Percentiles rank a stretch among this genome's conserved stretches.
phyloP scores from a whole-genome alignment of 257 asterid species.

The Ocimum tenuiflorum region DNA sequence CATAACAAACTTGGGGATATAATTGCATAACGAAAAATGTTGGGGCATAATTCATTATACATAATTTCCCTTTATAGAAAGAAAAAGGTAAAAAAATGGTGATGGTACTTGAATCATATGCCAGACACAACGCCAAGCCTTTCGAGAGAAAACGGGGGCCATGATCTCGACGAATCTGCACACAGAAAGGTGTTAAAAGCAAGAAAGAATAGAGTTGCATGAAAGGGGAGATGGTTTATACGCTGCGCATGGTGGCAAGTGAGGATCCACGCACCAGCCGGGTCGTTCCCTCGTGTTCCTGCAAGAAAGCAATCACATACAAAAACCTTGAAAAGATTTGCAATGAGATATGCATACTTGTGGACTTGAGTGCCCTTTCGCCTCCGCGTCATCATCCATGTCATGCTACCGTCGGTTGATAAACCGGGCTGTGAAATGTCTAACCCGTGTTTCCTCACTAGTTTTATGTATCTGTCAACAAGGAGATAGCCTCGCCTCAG shows the following conservation, averaged over 20 bases:
- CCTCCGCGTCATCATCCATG: constrained; percentile 83
- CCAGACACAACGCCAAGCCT: constrained; percentile 98
- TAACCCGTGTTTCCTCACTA: constrained; percentile 69
- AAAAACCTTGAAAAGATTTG: not conserved
- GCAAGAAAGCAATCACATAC: not conserved
- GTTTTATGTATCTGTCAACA: constrained; percentile 49
- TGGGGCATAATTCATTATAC: too few species aligned
- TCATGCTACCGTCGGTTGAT: constrained; percentile 70
- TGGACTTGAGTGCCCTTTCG: constrained; percentile 77
- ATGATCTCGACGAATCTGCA: constrained; percentile 91
- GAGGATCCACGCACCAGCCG: constrained; percentile 85
- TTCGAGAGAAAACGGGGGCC: constrained; percentile 96
- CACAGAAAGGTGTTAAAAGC: too few species aligned
- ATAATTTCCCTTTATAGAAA: too few species aligned
- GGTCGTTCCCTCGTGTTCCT: constrained; percentile 84
- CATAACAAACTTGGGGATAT: too few species aligned
- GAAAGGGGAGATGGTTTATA: too few species aligned
- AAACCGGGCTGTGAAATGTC: constrained; percentile 93
- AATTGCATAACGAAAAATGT: too few species aligned
- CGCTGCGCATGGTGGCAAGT: constrained; percentile 98
- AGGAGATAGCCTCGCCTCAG: constrained; percentile 9
- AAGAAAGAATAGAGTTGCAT: too few species aligned
- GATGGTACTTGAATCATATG: constrained; percentile 77
- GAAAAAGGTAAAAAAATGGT: not conserved
- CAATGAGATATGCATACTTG: constrained; percentile 61